Evolutionary conservation across 2,329 filamentous ascomycete genomes (phyloP).

Genomic region (Ophiostoma populinum): DNA sequence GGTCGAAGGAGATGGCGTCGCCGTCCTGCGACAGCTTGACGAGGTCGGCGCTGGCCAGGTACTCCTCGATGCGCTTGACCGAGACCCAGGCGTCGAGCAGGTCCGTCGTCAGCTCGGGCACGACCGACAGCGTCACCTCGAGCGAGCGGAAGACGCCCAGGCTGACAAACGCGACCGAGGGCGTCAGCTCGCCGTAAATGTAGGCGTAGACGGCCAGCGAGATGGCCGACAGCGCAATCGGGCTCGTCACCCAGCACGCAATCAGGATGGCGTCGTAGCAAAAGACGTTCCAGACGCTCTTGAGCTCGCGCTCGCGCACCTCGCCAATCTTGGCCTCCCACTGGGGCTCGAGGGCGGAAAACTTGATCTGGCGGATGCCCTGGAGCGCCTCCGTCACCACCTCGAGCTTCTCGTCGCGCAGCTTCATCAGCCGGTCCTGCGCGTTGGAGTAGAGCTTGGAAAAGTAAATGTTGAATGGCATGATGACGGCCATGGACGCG

Average conservation of each 20-base stretch:
- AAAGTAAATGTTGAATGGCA: slow-evolving; percentile 51
- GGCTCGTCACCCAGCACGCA: slow-evolving; percentile 55
- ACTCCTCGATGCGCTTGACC: slow-evolving; percentile 51
- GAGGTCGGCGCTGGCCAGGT: slow-evolving; percentile 50
- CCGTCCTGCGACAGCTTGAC: slow-evolving; percentile 34
- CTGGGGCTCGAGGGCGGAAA: slow-evolving; percentile 56
- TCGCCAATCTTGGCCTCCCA: slow-evolving; percentile 56
- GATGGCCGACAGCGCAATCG: slow-evolving; percentile 54
- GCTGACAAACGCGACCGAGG: slow-evolving; percentile 65
- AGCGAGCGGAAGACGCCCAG: slow-evolving; percentile 59
- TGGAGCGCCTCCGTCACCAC: slow-evolving; percentile 61
- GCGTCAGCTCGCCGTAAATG: slow-evolving; percentile 42
- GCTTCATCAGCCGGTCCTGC: slow-evolving; percentile 57
- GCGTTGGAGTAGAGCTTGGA: slow-evolving; percentile 46
- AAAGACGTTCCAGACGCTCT: slow-evolving; percentile 49
- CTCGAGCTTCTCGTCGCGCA: slow-evolving; percentile 57
- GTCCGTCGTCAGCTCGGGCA: slow-evolving; percentile 58
- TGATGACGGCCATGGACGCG: slow-evolving; percentile 41
- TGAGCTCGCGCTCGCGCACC: slow-evolving; percentile 49
- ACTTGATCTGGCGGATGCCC: slow-evolving; percentile 74
- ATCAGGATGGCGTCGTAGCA: slow-evolving; percentile 43
- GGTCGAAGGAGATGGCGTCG: slow-evolving; percentile 44
- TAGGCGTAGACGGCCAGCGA: slow-evolving; percentile 52
- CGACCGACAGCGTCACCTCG: slow-evolving; percentile 49
- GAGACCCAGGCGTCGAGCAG: slow-evolving; percentile 59